These are phyloP conservation scores for Solanum microdontum DNA, from an alignment of 257 asterid genomes.

Conservation along the genomic window DNA sequence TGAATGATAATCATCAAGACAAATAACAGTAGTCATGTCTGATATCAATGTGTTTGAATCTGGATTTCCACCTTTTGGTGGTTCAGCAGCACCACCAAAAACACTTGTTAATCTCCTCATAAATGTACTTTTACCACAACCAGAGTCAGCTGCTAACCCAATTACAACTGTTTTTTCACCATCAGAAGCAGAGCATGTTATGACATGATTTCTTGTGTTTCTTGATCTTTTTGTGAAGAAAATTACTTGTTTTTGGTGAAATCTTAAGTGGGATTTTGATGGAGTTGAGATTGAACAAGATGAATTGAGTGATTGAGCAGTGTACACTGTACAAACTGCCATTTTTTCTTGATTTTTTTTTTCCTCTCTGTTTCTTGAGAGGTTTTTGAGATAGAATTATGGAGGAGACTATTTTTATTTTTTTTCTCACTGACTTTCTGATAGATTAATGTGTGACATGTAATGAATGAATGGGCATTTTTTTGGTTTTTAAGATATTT, in stretches of 20 bases:
- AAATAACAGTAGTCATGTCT: constrained; percentile 80
- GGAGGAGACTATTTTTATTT: neutral
- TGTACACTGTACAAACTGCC: constrained; percentile 72
- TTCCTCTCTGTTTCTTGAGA: constrained; percentile 7
- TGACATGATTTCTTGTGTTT: neutral
- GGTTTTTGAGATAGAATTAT: neutral
- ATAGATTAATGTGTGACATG: constrained; percentile 7
- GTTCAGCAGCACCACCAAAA: constrained; percentile 97
- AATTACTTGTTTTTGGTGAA: constrained; percentile 43
- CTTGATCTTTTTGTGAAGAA: constrained; percentile 22
- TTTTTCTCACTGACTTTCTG: neutral
- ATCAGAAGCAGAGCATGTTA: constrained; percentile 46
- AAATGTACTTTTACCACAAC: constrained; percentile 95
- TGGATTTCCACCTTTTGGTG: constrained; percentile 91
- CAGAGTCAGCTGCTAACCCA: constrained; percentile 89
- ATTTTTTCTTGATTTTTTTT: constrained; percentile 10
- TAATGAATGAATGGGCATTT: neutral
- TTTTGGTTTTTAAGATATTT: neutral
- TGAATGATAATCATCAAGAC: constrained; percentile 89
- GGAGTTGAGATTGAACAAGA: constrained; percentile 59
- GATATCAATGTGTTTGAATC: constrained; percentile 92
- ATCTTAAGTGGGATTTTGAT: constrained; percentile 53
- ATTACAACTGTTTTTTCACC: constrained; percentile 56
- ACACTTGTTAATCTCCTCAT: constrained; percentile 95
- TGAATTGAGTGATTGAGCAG: constrained; percentile 62